These are phyloP conservation scores for Singerocomus inundabilis DNA, from an alignment of 1,284 basidiomycete genomes.

Conservation along the genomic window DNA sequence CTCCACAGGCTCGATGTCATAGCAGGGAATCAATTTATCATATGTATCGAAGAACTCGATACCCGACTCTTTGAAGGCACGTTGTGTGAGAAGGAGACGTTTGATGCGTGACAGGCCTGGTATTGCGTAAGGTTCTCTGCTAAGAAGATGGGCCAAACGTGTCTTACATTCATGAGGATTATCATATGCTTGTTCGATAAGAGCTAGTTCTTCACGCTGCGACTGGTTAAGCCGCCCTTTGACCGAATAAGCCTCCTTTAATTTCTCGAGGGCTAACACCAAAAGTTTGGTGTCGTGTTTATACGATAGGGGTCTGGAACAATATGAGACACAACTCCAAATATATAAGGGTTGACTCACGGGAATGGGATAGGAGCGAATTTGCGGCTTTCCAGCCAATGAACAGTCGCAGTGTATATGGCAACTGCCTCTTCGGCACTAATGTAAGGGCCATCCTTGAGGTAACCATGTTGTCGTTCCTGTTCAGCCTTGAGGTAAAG, in stretches of 20 bases:
- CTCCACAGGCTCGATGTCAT: slow-evolving; percentile 97
- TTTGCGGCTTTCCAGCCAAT: slow-evolving; percentile 96
- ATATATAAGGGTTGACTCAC: slow-evolving; percentile 39
- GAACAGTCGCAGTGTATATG: slow-evolving; percentile 95
- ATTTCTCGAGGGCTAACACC: slow-evolving; percentile 91
- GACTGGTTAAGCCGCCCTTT: slow-evolving; percentile 95
- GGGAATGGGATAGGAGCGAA: slow-evolving; percentile 98
- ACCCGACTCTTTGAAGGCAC: slow-evolving; percentile 97
- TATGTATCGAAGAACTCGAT: slow-evolving; percentile 95
- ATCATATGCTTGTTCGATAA: slow-evolving; percentile 97
- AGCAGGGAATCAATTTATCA: slow-evolving; percentile 96
- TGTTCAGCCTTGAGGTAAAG: slow-evolving; percentile 97
- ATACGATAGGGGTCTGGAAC: slow-evolving; percentile 82
- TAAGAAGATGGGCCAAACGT: background rate
- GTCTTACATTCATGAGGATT: slow-evolving; percentile 84
- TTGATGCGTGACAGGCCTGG: slow-evolving; percentile 91
- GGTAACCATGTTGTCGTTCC: slow-evolving; percentile 93
- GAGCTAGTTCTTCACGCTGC: slow-evolving; percentile 92
- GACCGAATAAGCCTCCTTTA: slow-evolving; percentile 98
- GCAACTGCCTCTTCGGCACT: slow-evolving; percentile 97
- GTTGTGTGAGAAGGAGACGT: slow-evolving; percentile 89
- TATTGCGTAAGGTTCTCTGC: slow-evolving; percentile 2
- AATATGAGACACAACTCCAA: background rate
- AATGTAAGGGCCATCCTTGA: slow-evolving; percentile 97
- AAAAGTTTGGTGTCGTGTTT: slow-evolving; percentile 97